Evolutionary conservation across 345 rosid species (phyloP).

Genomic region (Carallia pectinifolia): DNA sequence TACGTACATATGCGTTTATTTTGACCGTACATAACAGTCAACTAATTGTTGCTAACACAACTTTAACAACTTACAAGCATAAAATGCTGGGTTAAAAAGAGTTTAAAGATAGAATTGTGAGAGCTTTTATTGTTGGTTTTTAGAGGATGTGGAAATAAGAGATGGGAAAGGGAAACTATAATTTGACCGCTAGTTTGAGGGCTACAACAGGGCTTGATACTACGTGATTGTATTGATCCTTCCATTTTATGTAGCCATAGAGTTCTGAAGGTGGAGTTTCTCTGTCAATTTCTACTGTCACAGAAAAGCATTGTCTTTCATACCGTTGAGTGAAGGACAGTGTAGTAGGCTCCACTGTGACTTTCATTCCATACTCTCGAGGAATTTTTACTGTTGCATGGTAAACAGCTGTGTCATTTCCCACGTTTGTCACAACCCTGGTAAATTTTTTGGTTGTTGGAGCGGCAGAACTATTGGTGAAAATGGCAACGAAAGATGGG

Average conservation of each 20-base stretch:
- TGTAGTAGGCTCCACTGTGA: conserved; percentile 5
- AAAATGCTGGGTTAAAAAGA: no score
- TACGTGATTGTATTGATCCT: conserved; percentile 32
- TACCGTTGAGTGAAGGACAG: conserved; percentile 12
- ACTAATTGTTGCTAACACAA: no score
- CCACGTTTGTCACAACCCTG: conserved; percentile 18
- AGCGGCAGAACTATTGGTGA: not conserved
- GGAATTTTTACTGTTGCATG: conserved; percentile 12
- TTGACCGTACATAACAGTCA: no score
- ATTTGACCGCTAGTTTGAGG: conserved; percentile 2
- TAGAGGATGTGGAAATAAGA: no score
- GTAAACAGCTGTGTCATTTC: conserved; percentile 8
- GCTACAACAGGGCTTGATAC: conserved; percentile 44
- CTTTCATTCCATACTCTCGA: not conserved
- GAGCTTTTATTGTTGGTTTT: not conserved
- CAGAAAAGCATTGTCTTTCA: conserved; percentile 6
- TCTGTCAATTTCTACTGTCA: conserved; percentile 17
- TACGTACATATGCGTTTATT: no score
- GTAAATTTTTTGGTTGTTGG: not conserved
- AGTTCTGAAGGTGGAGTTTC: conserved; percentile 14
- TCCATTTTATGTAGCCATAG: conserved; percentile 40
- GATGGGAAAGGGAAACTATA: conserved; percentile 1
- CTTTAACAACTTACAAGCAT: no score
- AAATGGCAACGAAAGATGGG: conserved; percentile 29
- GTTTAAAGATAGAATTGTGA: no score